Evolutionary conservation across 176 grass and related monocot genomes (phyloP), one percentile per base, ranked within the genome.

Genomic region (Triticum turgidum): DNA sequence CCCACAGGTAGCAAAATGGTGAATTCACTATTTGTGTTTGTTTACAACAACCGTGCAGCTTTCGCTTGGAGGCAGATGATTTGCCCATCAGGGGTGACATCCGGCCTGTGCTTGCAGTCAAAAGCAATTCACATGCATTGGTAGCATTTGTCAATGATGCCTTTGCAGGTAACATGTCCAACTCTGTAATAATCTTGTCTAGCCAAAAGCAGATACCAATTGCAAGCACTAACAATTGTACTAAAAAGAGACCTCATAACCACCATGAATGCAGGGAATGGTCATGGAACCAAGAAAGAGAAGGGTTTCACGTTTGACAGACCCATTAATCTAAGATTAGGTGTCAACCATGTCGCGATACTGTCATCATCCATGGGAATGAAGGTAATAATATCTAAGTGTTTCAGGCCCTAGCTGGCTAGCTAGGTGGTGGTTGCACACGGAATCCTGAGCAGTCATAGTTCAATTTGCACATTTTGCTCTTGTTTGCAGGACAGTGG

Each of bases 71-170:
- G 47, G 41, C 78, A 1, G 91, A 92, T 0, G 96, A 98, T 86
- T 89, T 98, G 66, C 93, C 96, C n/a, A 91, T 95, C 83, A 93
- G 96, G 70, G 59, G 29, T 29, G 93, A 98, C 64, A 95, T 98
- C 81, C 85, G 88, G 27, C 93, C 96, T 66, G 96, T 98, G 81
- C 44, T 94, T 92, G 86, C 86, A 65, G 34, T 98, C 68, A 86
- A 86, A 78, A 94, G 85, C 65, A 84, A 67, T 52, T 79, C 88
- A 17, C 93, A 98, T 76, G 87, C 88, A 51, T 18, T 76, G 73
- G 29, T 76, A 24, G 73, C 24, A 51, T 76, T 76, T 76, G 73
- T 76, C 24, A 76, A 76, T 51, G 13, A 76, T 76, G 73, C 24
- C 71, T 76, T 76, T 27, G 73, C 73, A 76, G 73, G 96, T 98